Conservation (phyloP, 306 rosid species). For the Dryas octopetala region DNA sequence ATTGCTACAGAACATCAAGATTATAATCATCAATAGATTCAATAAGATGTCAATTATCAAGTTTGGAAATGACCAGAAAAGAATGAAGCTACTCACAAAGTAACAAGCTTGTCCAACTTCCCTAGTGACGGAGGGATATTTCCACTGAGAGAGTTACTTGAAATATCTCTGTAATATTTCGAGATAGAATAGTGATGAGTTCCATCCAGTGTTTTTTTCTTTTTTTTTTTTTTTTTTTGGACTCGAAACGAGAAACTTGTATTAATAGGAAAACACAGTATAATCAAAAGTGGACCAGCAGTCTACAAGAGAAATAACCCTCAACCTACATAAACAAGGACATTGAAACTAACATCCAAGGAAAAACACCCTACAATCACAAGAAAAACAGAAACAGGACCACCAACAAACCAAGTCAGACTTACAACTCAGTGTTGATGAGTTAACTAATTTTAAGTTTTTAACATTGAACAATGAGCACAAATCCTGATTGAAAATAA, state of each 20-base stretch:
- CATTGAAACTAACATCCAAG: no score
- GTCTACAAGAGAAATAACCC: no score
- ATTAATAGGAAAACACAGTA: no score
- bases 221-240: no score
- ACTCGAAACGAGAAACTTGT: no score
- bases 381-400: no score
- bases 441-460: background rate
- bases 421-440: background rate
- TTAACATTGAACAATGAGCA: background rate
- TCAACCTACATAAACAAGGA: no score
- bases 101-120: constrained; percentile 61
- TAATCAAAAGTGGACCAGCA: background rate
- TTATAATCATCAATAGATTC: constrained; percentile 15
- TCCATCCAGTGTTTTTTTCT: background rate
- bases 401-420: no score
- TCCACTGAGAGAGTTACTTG: constrained; percentile 91
- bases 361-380: no score
- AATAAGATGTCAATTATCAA: background rate
- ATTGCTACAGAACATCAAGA: constrained; percentile 53
- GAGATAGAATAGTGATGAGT: constrained; percentile 25
- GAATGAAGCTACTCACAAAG: constrained; percentile 57
- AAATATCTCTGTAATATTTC: constrained; percentile 70
- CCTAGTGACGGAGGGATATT: constrained; percentile 77
- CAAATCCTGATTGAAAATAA: background rate
- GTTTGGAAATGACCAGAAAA: constrained; percentile 11